Base-by-base conservation (phyloP, 176 grass and related monocot genomes). In the Oryza meridionalis region DNA sequence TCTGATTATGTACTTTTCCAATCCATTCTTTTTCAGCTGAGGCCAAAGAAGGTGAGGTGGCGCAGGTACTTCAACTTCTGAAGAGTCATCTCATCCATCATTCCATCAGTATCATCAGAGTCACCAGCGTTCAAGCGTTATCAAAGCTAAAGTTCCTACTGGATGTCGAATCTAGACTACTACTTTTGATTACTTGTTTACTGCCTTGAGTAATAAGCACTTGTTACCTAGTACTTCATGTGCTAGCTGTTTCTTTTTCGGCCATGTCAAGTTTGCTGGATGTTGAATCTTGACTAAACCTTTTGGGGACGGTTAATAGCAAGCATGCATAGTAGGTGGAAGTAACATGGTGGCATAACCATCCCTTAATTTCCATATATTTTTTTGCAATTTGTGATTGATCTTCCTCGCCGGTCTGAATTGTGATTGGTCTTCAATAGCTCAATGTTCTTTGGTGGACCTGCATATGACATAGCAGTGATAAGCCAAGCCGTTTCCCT, bases 11-110 rank as follows among this genome's bases (percentile, higher is more conserved):
- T 9, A 26, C 40, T 63, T 25, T 72, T 37, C n/a, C 9, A 42
- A 72, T 65, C 55, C 44, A 40, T 0, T 51, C 15, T 3, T 72
- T 79, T 71, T 79, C 84, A 86, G 76, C 69, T 80, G 29, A 25
- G 76, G 58, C 35, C 32, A 27, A 73, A 73, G 84, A 73, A 79
- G 64, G 65, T 53, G 50, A 53, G 50, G 50, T 53, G 65, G 68
- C 6, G 9, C n/a, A 69, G 67, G 51, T 59, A 53, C 50, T 53
- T 53, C 50, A 53, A 21, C 53, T 21, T 7, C 50, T 71, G 79
- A 81, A 81, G 50, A 7, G 15, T 19, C 16, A 19, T 53, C 50
- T 17, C 9, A 69, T 12, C 46, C 67, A 11, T 70, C 21, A 31
- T 31, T 31, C 29, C 29, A 31, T 31, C 29, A 31, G 42, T 40